Evolutionary conservation across 192 early-diverging fungal genomes (phyloP).

Genomic region (Obelidium mucronatum): DNA sequence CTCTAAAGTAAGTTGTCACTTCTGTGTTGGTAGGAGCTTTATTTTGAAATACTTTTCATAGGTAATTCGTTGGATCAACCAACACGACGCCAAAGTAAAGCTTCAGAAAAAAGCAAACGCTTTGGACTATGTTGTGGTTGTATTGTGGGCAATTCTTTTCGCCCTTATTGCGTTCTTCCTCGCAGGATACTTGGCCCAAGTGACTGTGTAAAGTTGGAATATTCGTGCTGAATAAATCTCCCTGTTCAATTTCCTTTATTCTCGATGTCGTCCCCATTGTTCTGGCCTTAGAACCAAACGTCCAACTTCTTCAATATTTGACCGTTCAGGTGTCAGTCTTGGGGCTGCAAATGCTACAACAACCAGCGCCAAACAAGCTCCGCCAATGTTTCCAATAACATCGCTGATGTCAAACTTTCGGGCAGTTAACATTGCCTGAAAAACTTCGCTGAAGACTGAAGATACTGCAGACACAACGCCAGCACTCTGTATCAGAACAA

Average conservation of each 20-base stretch:
- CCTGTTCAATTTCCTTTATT: not conserved
- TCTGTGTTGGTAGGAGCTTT: not conserved
- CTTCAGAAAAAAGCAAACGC: too few relatives aligned
- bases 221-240: not conserved
- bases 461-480: not conserved
- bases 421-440: not conserved
- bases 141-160: too few relatives aligned
- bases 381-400: slow-evolving; percentile 13
- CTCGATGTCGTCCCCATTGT: not conserved
- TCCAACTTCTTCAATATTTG: not conserved
- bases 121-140: too few relatives aligned
- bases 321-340: not conserved
- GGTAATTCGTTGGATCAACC: slow-evolving; percentile 50
- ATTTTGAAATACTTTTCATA: too few relatives aligned
- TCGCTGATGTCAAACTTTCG: not conserved
- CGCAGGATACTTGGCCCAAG: too few relatives aligned
- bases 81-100: slow-evolving; percentile 38
- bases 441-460: not conserved
- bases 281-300: not conserved
- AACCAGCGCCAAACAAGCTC: not conserved
- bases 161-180: too few relatives aligned
- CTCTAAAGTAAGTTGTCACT: slow-evolving; percentile 48
- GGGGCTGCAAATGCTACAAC: not conserved
- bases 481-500: not conserved
- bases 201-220: too few relatives aligned